Conservation (phyloP, 495 filamentous ascomycete species). For the Astrothelium subdiscretum region DNA sequence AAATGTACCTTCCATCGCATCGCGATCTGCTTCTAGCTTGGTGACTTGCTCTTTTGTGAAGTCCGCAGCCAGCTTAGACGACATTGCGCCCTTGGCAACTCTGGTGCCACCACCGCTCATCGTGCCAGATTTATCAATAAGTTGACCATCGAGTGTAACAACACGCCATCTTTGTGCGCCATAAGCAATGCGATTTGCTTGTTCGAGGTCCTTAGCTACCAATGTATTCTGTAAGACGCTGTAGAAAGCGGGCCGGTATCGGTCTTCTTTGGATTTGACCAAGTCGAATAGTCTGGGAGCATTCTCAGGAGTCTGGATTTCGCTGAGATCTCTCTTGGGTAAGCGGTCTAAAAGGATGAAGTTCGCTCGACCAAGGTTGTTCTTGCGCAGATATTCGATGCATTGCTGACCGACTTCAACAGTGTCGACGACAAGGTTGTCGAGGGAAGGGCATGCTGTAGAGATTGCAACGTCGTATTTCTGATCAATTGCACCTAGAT, state of each 20-base stretch:
- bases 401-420: slow-evolving; percentile 94
- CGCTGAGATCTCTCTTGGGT: slow-evolving; percentile 57
- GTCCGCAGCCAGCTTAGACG: slow-evolving; percentile 79
- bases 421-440: slow-evolving; percentile 92
- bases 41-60: slow-evolving; percentile 75
- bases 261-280: slow-evolving; percentile 75
- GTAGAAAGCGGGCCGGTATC: slow-evolving; percentile 86
- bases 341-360: slow-evolving; percentile 92
- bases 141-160: slow-evolving; percentile 84
- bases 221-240: slow-evolving; percentile 86
- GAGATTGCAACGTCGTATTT: slow-evolving; percentile 95
- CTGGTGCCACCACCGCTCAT: slow-evolving; percentile 94
- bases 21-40: slow-evolving; percentile 77
- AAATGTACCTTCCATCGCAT: slow-evolving; percentile 69
- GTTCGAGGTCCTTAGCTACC: slow-evolving; percentile 81
- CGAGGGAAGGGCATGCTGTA: slow-evolving; percentile 79
- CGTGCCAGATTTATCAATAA: slow-evolving; percentile 94
- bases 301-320: slow-evolving; percentile 79
- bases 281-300: slow-evolving; percentile 89
- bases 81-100: slow-evolving; percentile 85
- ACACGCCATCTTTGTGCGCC: slow-evolving; percentile 88
- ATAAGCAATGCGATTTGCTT: slow-evolving; percentile 94
- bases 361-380: slow-evolving; percentile 91
- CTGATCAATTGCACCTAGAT: slow-evolving; percentile 88
- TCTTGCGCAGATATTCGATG: slow-evolving; percentile 94